Conservation (phyloP, 352 stramenopile genomes). For the Phytophthora idaei region DNA sequence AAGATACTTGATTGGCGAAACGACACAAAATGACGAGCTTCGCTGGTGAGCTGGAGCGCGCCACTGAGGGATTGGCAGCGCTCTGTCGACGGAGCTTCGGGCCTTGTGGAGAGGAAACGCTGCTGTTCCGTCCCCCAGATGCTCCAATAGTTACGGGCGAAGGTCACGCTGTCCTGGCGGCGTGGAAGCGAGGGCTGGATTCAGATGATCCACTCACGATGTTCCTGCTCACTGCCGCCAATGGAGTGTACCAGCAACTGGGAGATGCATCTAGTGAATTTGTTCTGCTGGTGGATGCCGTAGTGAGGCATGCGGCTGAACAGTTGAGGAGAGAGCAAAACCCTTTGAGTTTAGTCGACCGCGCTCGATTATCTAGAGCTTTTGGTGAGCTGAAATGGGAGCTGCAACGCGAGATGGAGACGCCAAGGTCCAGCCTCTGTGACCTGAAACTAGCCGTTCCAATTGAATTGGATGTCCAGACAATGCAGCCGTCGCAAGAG, state of each 20-base stretch:
- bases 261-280: conserved; percentile 68
- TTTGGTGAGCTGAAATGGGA: conserved; percentile 46
- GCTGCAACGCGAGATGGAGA: conserved; percentile 27
- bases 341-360: conserved; percentile 6
- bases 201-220: conserved; percentile 37
- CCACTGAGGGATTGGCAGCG: conserved; percentile 26
- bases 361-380: conserved; percentile 37
- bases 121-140: conserved; percentile 69
- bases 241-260: conserved; percentile 53
- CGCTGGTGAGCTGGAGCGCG: conserved; percentile 12
- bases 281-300: conserved; percentile 56
- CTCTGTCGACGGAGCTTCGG: conserved; percentile 57
- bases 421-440: neutral
- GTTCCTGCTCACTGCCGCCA: conserved; percentile 53
- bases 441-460: conserved; percentile 12
- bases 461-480: conserved; percentile 22
- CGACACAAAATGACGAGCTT: conserved; percentile 22
- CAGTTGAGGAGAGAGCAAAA: conserved; percentile 3
- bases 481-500: conserved; percentile 25
- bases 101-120: conserved; percentile 47
- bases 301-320: conserved; percentile 22
- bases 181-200: conserved; percentile 40
- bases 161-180: conserved; percentile 53
- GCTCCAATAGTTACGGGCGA: conserved; percentile 60
- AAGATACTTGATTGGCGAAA: conserved; percentile 29